Percentiles rank a stretch among this genome's conserved stretches.
These are phyloP conservation scores for Iodosphaeria phyllophila DNA, from an alignment of 2,329 filamentous ascomycete genomes.

Conservation along the genomic window DNA sequence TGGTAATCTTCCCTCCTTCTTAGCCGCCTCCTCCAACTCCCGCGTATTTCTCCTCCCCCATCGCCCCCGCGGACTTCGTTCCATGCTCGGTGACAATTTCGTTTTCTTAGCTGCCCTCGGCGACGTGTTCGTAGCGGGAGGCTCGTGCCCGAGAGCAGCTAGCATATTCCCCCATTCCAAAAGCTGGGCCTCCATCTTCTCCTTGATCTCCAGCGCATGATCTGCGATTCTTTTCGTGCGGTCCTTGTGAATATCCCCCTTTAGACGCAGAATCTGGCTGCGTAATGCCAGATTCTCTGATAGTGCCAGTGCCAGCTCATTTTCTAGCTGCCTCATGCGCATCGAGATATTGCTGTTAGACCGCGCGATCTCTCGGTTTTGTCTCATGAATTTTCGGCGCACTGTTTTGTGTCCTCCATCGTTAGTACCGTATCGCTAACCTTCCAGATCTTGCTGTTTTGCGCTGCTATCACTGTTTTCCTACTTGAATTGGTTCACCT, in stretches of 20 bases:
- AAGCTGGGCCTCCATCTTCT: constrained; percentile 53
- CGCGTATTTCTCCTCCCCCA: constrained; percentile 35
- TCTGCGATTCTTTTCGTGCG: constrained; percentile 40
- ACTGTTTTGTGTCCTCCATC: too few species aligned
- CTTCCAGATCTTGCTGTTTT: too few species aligned
- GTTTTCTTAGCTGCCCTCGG: constrained; percentile 20
- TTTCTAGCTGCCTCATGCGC: constrained; percentile 58
- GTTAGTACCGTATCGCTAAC: too few species aligned
- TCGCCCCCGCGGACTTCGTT: constrained; percentile 28
- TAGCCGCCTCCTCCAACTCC: constrained; percentile 29
- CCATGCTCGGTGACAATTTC: constrained; percentile 22
- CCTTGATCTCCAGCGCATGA: constrained; percentile 50
- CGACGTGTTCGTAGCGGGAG: constrained; percentile 27
- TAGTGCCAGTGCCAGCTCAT: constrained; percentile 54
- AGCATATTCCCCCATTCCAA: constrained; percentile 51
- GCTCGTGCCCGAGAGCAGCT: constrained; percentile 42
- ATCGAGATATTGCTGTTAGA: constrained; percentile 62
- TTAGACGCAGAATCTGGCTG: constrained; percentile 49
- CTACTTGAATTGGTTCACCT: constrained; percentile 21
- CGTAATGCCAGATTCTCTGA: constrained; percentile 64
- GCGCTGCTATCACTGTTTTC: too few species aligned
- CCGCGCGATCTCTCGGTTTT: constrained; percentile 69
- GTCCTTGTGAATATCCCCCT: constrained; percentile 46
- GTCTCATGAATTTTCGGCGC: constrained; percentile 60
- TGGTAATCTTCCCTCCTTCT: constrained; percentile 36